Percentiles rank a stretch among this genome's conserved stretches.
Conservation (phyloP, 202 grass and related monocot species). For the Zoysia matrella region DNA sequence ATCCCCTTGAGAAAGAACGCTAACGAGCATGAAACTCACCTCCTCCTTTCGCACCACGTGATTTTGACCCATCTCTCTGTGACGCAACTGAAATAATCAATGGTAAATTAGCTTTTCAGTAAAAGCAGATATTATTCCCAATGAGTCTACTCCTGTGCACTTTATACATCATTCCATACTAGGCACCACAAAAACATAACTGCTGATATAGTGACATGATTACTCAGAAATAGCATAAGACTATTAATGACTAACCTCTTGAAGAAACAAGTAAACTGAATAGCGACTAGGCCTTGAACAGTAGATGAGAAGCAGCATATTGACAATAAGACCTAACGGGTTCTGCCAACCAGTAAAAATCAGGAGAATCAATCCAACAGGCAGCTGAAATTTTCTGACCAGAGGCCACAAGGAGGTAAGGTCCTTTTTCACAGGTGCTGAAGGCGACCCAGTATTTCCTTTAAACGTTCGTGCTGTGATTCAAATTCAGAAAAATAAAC, state of each 20-base stretch:
- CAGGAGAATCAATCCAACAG: conserved; percentile 69
- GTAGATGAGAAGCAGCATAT: conserved; percentile 79
- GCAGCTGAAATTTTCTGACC: conserved; percentile 73
- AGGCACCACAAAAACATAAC: neutral
- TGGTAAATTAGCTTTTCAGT: conserved; percentile 16
- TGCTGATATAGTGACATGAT: conserved; percentile 8
- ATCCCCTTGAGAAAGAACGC: neutral
- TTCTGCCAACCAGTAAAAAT: conserved; percentile 65
- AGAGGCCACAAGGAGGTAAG: conserved; percentile 55
- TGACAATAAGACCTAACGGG: conserved; percentile 68
- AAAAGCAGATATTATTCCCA: conserved; percentile 6
- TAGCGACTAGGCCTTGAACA: conserved; percentile 73
- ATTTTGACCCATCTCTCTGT: conserved; percentile 57
- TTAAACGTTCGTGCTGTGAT: conserved; percentile 44
- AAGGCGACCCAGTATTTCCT: conserved; percentile 23
- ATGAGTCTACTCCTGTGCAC: neutral
- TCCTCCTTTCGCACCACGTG: conserved; percentile 54
- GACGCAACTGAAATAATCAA: conserved; percentile 65
- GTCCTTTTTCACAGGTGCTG: conserved; percentile 46
- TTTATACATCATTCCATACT: conserved; percentile 16
- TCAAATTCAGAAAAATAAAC: conserved; percentile 26
- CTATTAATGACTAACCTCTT: conserved; percentile 65
- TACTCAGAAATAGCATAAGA: conserved; percentile 8
- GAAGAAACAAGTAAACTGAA: conserved; percentile 84
- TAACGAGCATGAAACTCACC: conserved; percentile 47